Evolutionary conservation across 2,329 filamentous ascomycete genomes (phyloP).

Genomic region (Lecanosticta acicola): DNA sequence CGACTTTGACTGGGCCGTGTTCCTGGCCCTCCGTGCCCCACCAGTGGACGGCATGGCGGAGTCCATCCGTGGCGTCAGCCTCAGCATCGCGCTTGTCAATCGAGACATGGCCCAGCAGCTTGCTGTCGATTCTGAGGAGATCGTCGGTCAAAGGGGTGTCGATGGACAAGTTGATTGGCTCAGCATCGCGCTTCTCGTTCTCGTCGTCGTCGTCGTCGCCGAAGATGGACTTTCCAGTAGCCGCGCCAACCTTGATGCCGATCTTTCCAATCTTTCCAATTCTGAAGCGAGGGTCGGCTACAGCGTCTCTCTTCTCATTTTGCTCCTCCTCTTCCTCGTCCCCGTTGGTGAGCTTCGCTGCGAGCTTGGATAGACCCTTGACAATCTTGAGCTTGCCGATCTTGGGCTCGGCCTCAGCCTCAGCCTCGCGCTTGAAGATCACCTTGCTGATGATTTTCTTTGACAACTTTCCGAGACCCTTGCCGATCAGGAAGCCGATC

Average conservation of each 20-base stretch:
- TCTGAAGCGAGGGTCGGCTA: background rate
- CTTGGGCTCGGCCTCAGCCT: background rate
- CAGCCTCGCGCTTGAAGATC: background rate
- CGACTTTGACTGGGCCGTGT: too few relatives aligned
- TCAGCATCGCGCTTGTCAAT: slow-evolving; percentile 1
- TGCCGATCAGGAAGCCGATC: background rate
- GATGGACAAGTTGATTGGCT: background rate
- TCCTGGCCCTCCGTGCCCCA: slow-evolving; percentile 2
- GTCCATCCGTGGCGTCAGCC: background rate
- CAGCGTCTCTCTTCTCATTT: too few relatives aligned
- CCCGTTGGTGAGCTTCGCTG: too few relatives aligned
- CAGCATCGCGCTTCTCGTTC: background rate
- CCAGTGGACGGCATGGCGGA: background rate
- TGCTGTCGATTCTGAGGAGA: too few relatives aligned
- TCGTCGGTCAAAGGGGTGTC: slow-evolving; percentile 2
- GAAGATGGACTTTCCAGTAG: too few relatives aligned
- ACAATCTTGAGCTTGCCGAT: too few relatives aligned
- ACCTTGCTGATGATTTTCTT: too few relatives aligned
- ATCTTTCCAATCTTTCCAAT: background rate
- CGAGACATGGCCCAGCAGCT: too few relatives aligned
- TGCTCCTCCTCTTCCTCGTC: too few relatives aligned
- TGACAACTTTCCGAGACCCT: too few relatives aligned
- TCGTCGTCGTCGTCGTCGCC: too few relatives aligned
- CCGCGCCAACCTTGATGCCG: slow-evolving; percentile 1
- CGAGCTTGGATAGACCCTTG: too few relatives aligned